These are phyloP conservation scores for Paspalum vaginatum DNA, from an alignment of 176 grass and related monocot species.

Conservation along the genomic window DNA sequence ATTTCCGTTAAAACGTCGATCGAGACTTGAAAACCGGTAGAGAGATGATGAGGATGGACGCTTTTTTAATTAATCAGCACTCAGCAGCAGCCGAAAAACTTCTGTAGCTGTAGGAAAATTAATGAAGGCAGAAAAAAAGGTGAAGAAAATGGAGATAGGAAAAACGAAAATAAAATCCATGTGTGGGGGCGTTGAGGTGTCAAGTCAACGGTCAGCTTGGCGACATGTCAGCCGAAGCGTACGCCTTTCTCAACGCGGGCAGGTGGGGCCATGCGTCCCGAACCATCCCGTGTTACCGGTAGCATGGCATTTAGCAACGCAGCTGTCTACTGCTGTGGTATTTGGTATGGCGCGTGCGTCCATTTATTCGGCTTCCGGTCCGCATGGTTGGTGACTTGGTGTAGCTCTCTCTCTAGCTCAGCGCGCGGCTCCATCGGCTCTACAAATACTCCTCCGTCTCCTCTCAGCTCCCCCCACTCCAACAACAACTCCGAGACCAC, in stretches of 20 bases:
- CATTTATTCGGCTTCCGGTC: conserved; percentile 22
- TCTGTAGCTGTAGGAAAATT: too few species aligned
- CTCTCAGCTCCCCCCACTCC: neutral
- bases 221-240: conserved; percentile 36
- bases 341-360: conserved; percentile 9
- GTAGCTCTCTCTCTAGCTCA: too few species aligned
- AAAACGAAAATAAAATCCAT: neutral
- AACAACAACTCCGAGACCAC: too few species aligned
- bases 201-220: conserved; percentile 46
- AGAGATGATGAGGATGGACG: too few species aligned
- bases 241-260: conserved; percentile 19
- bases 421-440: neutral
- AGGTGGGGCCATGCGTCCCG: neutral
- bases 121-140: neutral
- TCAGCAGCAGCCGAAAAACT: too few species aligned
- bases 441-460: conserved; percentile 27
- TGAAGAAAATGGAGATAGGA: too few species aligned
- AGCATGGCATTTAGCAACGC: neutral
- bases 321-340: too few species aligned
- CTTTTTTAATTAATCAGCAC: too few species aligned
- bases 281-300: conserved; percentile 24
- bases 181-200: neutral
- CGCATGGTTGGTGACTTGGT: conserved; percentile 36
- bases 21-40: neutral
- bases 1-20: neutral